Base-by-base conservation (phyloP, 164 flowering plant species). In the Dillenia turbinata region DNA sequence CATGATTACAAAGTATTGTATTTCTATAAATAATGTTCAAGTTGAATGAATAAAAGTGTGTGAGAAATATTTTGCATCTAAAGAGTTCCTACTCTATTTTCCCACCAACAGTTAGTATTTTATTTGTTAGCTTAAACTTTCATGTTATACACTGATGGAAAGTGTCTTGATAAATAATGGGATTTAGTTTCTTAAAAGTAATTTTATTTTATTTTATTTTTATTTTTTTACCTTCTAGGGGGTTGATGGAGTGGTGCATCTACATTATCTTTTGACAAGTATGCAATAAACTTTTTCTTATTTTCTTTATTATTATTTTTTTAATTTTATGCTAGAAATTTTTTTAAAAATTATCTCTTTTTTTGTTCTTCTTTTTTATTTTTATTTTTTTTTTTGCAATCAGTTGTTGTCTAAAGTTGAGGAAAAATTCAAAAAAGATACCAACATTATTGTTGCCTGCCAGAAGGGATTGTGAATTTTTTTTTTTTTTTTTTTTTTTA, bases 211-310 rank as follows among this genome's bases (percentile, higher is more conserved):
- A 1, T 19, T 19, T 19, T 19, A 1, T 19, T 1, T 1, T 19
- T 19, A 1, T 19, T 19, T 19, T 19, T 19, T 1, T 1, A 1
- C 19, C 19, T 51, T 14, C 9, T 15, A 11, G 98, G 98, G 56
- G 98, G 98, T 65, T 94, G 98, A 97, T 94, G 98, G 98, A 94
- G 97, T 75, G 98, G 98, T 49, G 80, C 75, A 54, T 91, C 97
- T 60, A 78, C 87, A 57, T 67, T 94, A 50, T 74, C 91, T 16
- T 89, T 69, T 71, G 69, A 89, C 54, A 78, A 63, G 98, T 90
- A 82, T 67, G 75, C 64, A 33, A 24, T 14, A 61, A 26, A 12
- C 22, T 19, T 66, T 5, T 51, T 59, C 49, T 47, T 55, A 11
- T 59, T 54, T 22, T 15, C 49, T 48, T 13, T 8, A 33, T 45